Evolutionary conservation across 495 filamentous ascomycete genomes (phyloP), one percentile per base, ranked within the genome.

Genomic region (Choiromyces venosus): DNA sequence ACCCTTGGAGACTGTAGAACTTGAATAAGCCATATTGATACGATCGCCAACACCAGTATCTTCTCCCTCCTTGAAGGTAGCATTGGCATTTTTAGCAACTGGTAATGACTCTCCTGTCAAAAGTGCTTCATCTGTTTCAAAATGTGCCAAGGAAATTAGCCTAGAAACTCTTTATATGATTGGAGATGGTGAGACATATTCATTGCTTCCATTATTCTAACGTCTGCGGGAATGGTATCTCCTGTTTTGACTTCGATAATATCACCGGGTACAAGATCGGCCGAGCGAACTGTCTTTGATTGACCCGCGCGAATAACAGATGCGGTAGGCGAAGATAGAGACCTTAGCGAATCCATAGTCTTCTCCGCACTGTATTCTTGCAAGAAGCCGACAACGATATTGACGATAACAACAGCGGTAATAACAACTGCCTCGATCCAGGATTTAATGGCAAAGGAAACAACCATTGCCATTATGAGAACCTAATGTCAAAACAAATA

Each of bases 151-250:
- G 61, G 82, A 73, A 25, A 80, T 83, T 66, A 86, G 80, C 29
- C 78, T 69, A 70, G 46, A 67, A 35, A 65, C 39, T 61, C 14
- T 42, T 33, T 35, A 29, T 40, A 33, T 12, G 64, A 88, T 83
- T 70, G 88, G 87, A 35, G 79, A 81, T 16, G 87, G 86, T 18
- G 86, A 84, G 36, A 91, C 82, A 29, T 83, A 88, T 56, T 84
- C 89, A 93, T 92, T 66, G 88, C 88, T 75, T 94, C 91, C 74
- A 93, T 88, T 29, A 94, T 75, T 18, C 89, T 86, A 56, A 90
- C 39, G 82, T 94, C 92, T 38, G 92, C 92, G n/a, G 92, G 92
- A 9, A 94, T 87, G 0, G 90, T 93, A 82, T 94, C 92, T 37
- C 92, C 92, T 78, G 92, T 92, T 85, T 92, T 93, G 46, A 94